Evolutionary conservation across 352 stramenopile species (phyloP).

Genomic region (Globisporangium barbulae): DNA sequence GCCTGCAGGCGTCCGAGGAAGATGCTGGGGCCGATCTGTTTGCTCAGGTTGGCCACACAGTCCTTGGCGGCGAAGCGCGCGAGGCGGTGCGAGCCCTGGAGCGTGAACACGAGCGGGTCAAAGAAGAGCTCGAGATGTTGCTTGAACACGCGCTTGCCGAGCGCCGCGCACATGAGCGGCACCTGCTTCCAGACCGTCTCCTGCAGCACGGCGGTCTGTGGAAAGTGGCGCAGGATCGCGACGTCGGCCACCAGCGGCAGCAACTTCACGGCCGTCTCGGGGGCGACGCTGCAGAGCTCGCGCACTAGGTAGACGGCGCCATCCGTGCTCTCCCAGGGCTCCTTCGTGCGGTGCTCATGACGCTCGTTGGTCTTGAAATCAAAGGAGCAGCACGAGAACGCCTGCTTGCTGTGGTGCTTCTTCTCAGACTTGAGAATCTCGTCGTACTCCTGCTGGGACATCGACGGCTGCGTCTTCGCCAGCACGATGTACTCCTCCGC

Average conservation of each 20-base stretch:
- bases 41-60: conserved; percentile 69
- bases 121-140: conserved; percentile 82
- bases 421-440: conserved; percentile 89
- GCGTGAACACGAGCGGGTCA: conserved; percentile 77
- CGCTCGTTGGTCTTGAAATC: conserved; percentile 92
- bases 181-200: conserved; percentile 87
- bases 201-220: conserved; percentile 68
- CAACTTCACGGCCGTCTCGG: conserved; percentile 44
- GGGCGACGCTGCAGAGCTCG: conserved; percentile 81
- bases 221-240: conserved; percentile 73
- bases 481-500: conserved; percentile 66
- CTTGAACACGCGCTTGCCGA: conserved; percentile 86
- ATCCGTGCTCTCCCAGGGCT: conserved; percentile 95
- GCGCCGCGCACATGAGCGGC: conserved; percentile 58
- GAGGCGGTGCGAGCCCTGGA: conserved; percentile 67
- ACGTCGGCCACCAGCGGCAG: conserved; percentile 65
- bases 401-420: conserved; percentile 91
- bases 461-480: conserved; percentile 89
- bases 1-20: conserved; percentile 76
- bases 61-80: conserved; percentile 71
- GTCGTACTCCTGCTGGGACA: conserved; percentile 92
- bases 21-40: conserved; percentile 81
- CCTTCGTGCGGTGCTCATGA: conserved; percentile 79
- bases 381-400: conserved; percentile 94
- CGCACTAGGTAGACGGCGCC: conserved; percentile 95